Percentiles rank a stretch among this genome's conserved stretches.
Evolutionary conservation across 2,329 filamentous ascomycete genomes (phyloP).

Genomic region (Ophiocordyceps australis): DNA sequence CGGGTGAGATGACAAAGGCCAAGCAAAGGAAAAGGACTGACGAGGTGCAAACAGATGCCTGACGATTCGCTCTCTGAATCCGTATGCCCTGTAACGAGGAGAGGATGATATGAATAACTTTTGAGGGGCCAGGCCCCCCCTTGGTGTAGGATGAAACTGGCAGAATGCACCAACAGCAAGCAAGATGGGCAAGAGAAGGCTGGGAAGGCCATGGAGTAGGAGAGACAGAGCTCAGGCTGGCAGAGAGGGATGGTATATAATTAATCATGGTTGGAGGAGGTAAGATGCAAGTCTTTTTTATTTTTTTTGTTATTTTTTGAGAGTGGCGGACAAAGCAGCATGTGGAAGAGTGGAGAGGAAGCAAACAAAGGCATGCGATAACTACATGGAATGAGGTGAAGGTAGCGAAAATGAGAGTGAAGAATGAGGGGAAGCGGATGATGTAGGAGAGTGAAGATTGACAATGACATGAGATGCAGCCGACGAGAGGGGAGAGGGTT

Average conservation of each 20-base stretch:
- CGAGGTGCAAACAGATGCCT: conserved; percentile 37
- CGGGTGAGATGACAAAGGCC: too few species aligned
- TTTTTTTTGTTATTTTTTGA: too few species aligned
- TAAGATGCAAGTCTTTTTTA: conserved; percentile 2
- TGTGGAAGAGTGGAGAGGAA: not conserved
- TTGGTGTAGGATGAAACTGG: not conserved
- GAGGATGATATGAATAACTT: not conserved
- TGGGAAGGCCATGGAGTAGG: not conserved
- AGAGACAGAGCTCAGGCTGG: not conserved
- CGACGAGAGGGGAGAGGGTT: too few species aligned
- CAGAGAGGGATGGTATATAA: conserved; percentile 6
- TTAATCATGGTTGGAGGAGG: conserved; percentile 4
- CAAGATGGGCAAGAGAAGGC: too few species aligned
- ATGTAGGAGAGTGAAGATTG: too few species aligned
- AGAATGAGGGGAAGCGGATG: not conserved
- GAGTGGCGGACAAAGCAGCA: conserved; percentile 1
- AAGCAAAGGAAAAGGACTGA: conserved; percentile 6
- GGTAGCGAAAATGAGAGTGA: conserved; percentile 1
- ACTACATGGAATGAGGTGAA: conserved; percentile 3
- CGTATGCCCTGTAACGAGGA: conserved; percentile 41
- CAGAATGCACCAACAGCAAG: conserved; percentile 2
- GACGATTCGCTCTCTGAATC: conserved; percentile 71
- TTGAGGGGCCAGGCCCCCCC: too few species aligned
- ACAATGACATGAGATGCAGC: too few species aligned
- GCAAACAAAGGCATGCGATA: conserved; percentile 4